Evolutionary conservation across 2,329 filamentous ascomycete genomes (phyloP), one percentile per base, ranked within the genome.

Genomic region (Xylaria sp.): DNA sequence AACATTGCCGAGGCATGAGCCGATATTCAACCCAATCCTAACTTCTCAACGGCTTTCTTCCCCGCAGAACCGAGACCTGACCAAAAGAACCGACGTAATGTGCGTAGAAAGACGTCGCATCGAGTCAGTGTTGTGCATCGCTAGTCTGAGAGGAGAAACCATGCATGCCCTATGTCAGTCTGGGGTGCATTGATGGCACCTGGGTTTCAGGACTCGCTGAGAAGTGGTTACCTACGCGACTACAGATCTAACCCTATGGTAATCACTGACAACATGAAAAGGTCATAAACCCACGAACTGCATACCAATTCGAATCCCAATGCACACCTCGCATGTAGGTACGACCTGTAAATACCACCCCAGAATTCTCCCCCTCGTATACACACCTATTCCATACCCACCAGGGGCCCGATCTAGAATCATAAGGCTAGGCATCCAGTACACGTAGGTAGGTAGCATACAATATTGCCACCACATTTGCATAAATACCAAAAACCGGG

Each of bases 21-120:
- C 23, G 23, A 30, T 30, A 3, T 16, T 50, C 52, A 51, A 55
- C 47, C 42, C 54, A 52, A 37, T 53, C 48, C 52, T 42, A 50
- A 49, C 11, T 18, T 7, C 8, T 55, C 11, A 57, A 61, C 61
- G 61, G 61, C 61, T 57, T 61, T 58, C 47, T 30, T 47, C 16
- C 54, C 61, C 61, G 59, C 59, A 60, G 53, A 61, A 52, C 61
- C 61, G 61, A 63, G 55, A 56, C 46, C 16, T 47, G 44, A 16
- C 44, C 44, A n/a, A 47, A n/a, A 18, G n/a, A 47, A 13, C 6
- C 37, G 37, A 42, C 37, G 37, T 42, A 9, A 46, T 11, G 42
- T 46, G n/a, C 42, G 13, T 16, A 1, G n/a, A 4, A 6, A 13
- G 46, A 6, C 4, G 47, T 49, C 23, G 18, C 11, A 49, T 49